phyloP scores from a whole-genome alignment of 192 early-diverging fungal genomes.

The Umbelopsis sp. region DNA sequence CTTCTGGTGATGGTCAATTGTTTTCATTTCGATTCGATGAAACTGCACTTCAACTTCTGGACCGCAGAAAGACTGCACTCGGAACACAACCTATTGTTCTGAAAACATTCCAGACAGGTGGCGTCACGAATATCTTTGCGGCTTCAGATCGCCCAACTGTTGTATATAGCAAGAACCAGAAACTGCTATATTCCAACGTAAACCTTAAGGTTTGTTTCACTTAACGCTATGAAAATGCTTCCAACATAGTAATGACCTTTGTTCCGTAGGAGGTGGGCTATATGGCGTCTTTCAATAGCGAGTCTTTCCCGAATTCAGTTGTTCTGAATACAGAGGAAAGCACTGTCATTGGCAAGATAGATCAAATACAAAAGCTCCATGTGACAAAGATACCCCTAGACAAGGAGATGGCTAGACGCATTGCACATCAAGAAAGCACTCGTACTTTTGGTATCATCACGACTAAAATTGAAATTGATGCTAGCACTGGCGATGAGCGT shows the following conservation, averaged over 20 bases:
- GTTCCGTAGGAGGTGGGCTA: conserved; percentile 52
- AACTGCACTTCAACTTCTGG: conserved; percentile 28
- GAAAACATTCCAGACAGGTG: conserved; percentile 46
- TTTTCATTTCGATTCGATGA: conserved; percentile 60
- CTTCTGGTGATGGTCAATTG: conserved; percentile 84
- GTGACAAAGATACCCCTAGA: conserved; percentile 66
- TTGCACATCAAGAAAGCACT: conserved; percentile 60
- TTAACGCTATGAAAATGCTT: neutral
- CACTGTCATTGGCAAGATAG: conserved; percentile 75
- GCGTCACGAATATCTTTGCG: conserved; percentile 69
- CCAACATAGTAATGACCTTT: neutral
- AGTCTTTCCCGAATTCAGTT: conserved; percentile 52
- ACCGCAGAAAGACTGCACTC: conserved; percentile 66
- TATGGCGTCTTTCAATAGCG: conserved; percentile 63
- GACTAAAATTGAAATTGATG: conserved; percentile 35
- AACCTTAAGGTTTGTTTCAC: conserved; percentile 67
- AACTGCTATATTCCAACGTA: conserved; percentile 83
- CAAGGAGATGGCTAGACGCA: conserved; percentile 67
- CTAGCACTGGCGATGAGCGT: conserved; percentile 39
- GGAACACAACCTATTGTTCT: conserved; percentile 79
- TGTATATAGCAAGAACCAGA: conserved; percentile 63
- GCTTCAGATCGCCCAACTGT: conserved; percentile 85
- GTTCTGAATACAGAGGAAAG: conserved; percentile 64
- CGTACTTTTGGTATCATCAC: conserved; percentile 71
- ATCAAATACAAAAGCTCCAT: conserved; percentile 87